Evolutionary conservation across 441 rosid species (phyloP), one percentile per base, ranked within the genome.

Genomic region (Adansonia gregorii): DNA sequence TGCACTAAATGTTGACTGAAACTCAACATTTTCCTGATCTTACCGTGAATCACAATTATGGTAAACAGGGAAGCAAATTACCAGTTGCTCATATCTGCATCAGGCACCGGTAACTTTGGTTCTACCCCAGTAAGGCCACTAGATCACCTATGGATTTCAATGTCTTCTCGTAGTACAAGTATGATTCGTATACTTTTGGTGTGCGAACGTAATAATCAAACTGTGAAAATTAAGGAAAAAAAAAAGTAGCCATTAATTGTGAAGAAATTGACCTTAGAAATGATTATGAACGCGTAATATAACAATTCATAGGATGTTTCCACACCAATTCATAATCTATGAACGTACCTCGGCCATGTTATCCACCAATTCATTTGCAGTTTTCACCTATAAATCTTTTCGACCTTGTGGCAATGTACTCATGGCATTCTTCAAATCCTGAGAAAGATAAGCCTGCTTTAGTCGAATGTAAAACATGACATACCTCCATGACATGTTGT

Each of bases 401-500:
- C 86, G 90, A 31, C 60, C 83, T 78, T 85, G 82, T 41, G 98
- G 95, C 85, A 95, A 71, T 31, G 86, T 88, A 14, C 77, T 46
- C 87, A 89, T 81, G 8, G 92, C 99, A 54, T 73, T 91, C 83
- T 88, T 92, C 83, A 95, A 83, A 81, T 95, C 99, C 86, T 91
- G 90, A 63, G 88, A 85, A 19, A 95, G 95, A 84, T 93, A 95
- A 24, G 96, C 81, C 49, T 83, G 87, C 77, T 95, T 95, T 27
- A 90, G 60, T 75, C 99, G 73, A 20, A 92, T 91, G 80, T 94
- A 95, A 77, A 91, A 92, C n/a, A 95, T 85, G 74, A 92, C 87
- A 78, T 92, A 93, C 88, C 97, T 88, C 99, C 99, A 93, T 2
- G 97, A 87, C 99, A 95, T 95, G 52, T 80, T 86, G 11, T 93